Base-by-base conservation (phyloP, 2,329 filamentous ascomycete species). In the Setomelanomma holmii region DNA sequence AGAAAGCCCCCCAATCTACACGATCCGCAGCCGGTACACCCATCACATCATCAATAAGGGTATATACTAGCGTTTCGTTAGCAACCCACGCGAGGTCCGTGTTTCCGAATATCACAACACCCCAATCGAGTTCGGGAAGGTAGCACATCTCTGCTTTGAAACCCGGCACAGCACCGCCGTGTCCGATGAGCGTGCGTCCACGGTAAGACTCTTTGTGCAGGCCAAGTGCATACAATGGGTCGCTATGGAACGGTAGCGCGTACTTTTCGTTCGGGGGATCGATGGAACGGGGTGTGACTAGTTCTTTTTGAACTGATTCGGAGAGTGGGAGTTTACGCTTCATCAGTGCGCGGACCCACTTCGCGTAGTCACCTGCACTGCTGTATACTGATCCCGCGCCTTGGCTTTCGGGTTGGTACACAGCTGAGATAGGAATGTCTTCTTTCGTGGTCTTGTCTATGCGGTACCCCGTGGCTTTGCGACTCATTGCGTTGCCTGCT, bases 291-390 rank as follows among this genome's bases (percentile, higher is more conserved):
- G 62, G 58, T 12, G 38, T 60, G 10, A 49, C 6, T 16, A 68
- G 52, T 10, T 59, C 55, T 16, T 58, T 41, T 23, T 67, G 58
- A 5, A 48, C 44, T 11, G n/a, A 24, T 30, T 45, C 38, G 4
- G 53, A 50, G n/a, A 55, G 49, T 1, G 55, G 61, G 4, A 4
- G 38, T 5, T 30, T 42, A 3, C 44, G 55, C 17, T 53, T 43
- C 12, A 71, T 39, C 19, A 72, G 51, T 1, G 64, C 62, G 20
- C 58, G 63, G 17, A 72, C 52, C 52, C 63, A 71, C 33, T 56
- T 63, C 6, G 61, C 61, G 41, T 55, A 64, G 52, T 68, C 64
- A 16, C 47, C 17, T 14, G 61, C 60, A 36, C 44, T 60, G 52
- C 48, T 60, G 45, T 61, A 58, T 10, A 68, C 55, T 14, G 40